These are phyloP conservation scores for Diaporthe ilicicola DNA, from an alignment of 2,329 filamentous ascomycete genomes.

Conservation along the genomic window DNA sequence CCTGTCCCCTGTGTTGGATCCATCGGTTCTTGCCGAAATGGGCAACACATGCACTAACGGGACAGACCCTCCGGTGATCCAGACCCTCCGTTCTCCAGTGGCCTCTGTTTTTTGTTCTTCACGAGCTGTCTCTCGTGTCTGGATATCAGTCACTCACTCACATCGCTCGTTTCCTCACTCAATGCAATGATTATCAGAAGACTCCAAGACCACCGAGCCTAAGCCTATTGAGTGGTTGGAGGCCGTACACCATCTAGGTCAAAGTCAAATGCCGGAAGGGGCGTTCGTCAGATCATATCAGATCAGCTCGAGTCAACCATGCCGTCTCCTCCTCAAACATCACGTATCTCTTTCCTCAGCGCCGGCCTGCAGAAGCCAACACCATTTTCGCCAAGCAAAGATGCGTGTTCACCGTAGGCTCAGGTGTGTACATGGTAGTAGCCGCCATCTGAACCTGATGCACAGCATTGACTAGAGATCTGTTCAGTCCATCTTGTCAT, in stretches of 20 bases:
- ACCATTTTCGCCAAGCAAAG: neutral
- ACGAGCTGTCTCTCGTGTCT: neutral
- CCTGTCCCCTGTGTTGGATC: neutral
- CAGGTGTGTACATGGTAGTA: too few relatives aligned
- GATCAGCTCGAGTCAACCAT: neutral
- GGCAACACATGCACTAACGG: conserved; percentile 21
- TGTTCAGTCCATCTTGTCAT: neutral
- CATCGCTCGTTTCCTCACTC: neutral
- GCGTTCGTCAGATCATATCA: neutral
- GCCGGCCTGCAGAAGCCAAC: neutral
- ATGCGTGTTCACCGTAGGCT: neutral
- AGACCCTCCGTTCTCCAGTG: neutral
- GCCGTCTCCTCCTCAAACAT: neutral
- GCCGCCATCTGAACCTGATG: too few relatives aligned
- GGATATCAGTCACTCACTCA: neutral
- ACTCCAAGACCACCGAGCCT: neutral
- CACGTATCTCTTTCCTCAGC: too few relatives aligned
- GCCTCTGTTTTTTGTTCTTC: neutral
- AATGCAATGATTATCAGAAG: neutral
- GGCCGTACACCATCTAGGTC: neutral
- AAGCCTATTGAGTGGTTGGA: neutral
- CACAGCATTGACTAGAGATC: neutral
- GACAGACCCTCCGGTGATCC: conserved; percentile 21
- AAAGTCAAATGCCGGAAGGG: neutral
- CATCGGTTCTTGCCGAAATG: conserved; percentile 19